Conservation (phyloP, 2,329 filamentous ascomycete genomes). For the Ophiostoma australiae region DNA sequence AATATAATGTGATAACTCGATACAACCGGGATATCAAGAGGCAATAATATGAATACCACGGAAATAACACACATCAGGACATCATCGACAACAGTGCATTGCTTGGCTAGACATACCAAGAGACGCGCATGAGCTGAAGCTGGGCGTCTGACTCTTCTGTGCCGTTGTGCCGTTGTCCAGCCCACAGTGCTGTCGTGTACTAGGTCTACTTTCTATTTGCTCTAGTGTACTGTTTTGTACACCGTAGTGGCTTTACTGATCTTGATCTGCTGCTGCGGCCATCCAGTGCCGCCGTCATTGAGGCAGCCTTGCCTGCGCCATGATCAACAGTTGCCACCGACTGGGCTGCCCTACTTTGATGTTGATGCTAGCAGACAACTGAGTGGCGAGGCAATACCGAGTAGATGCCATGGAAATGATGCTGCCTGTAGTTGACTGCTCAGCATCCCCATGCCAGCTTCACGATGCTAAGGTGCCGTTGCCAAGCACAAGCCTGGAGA, state of each 20-base stretch:
- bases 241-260: neutral
- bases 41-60: neutral
- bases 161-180: neutral
- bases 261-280: neutral
- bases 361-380: neutral
- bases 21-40: neutral
- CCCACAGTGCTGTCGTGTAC: neutral
- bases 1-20: neutral
- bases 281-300: neutral
- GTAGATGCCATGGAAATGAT: neutral
- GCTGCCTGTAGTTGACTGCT: neutral
- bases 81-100: neutral
- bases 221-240: neutral
- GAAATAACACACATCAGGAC: neutral
- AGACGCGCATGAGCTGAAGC: conserved; percentile 1
- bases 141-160: neutral
- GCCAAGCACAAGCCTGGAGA: neutral
- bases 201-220: too few relatives aligned
- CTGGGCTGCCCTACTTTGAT: neutral
- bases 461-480: neutral
- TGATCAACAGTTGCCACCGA: neutral
- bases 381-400: neutral
- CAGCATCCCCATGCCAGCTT: neutral
- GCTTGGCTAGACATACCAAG: conserved; percentile 1
- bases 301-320: neutral